Evolutionary conservation across 352 stramenopile genomes (phyloP).

Genomic region (Phytophthora palmivora): DNA sequence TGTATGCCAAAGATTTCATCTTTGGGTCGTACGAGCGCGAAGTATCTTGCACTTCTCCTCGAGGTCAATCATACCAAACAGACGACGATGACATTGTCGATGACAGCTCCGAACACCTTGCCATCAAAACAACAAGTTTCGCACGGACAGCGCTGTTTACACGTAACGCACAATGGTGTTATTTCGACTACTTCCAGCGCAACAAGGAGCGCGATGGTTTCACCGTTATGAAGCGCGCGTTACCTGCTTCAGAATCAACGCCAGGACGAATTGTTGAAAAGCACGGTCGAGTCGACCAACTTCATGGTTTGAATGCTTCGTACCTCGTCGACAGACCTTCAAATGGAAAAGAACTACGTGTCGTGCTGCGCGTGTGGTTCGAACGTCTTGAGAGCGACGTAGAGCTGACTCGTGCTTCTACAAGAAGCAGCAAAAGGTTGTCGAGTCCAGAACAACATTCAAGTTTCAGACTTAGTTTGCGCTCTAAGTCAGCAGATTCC

Average conservation of each 20-base stretch:
- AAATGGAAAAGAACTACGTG: slow-evolving; percentile 20
- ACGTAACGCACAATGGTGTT: slow-evolving; percentile 33
- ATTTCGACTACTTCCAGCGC: slow-evolving; percentile 28
- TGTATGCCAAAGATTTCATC: slow-evolving; percentile 37
- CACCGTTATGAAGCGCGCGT: slow-evolving; percentile 26
- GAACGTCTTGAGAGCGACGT: neutral
- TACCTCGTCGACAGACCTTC: slow-evolving; percentile 33
- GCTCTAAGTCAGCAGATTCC: slow-evolving; percentile 3
- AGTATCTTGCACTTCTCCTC: neutral
- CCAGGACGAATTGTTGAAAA: slow-evolving; percentile 9
- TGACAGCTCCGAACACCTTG: slow-evolving; percentile 14
- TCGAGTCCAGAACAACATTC: neutral
- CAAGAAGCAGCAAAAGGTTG: slow-evolving; percentile 5
- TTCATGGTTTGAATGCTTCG: slow-evolving; percentile 33
- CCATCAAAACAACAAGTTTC: slow-evolving; percentile 39
- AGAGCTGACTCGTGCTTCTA: neutral
- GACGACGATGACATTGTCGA: neutral
- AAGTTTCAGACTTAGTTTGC: neutral
- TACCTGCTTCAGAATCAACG: slow-evolving; percentile 10
- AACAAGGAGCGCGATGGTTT: slow-evolving; percentile 25
- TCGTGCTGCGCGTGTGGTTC: slow-evolving; percentile 33
- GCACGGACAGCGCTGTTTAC: slow-evolving; percentile 10
- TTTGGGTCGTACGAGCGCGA: slow-evolving; percentile 33
- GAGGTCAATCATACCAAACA: neutral
- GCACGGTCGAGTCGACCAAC: slow-evolving; percentile 32